phyloP scores from a whole-genome alignment of 495 filamentous ascomycete genomes.

The Antarctomyces pellizariae region DNA sequence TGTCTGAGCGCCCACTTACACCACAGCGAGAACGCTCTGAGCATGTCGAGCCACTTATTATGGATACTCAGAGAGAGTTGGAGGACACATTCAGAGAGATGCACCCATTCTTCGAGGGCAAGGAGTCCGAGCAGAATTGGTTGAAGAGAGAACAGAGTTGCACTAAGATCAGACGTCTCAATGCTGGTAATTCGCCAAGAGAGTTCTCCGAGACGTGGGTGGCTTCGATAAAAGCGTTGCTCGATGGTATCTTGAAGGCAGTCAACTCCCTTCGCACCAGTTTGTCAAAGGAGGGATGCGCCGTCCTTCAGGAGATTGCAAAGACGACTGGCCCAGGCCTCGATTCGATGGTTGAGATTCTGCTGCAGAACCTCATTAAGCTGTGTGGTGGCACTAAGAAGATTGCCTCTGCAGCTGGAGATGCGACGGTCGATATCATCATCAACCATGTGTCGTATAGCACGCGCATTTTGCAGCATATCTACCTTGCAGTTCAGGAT shows the following conservation, averaged over 20 bases:
- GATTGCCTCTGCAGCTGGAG: slow-evolving; percentile 59
- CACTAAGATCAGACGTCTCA: slow-evolving; percentile 48
- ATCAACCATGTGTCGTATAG: slow-evolving; percentile 59
- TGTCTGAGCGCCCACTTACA: slow-evolving; percentile 21
- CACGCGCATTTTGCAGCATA: slow-evolving; percentile 56
- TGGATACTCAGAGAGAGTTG: slow-evolving; percentile 59
- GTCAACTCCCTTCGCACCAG: slow-evolving; percentile 75
- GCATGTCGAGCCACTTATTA: slow-evolving; percentile 51
- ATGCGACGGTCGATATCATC: slow-evolving; percentile 49
- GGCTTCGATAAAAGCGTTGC: slow-evolving; percentile 39
- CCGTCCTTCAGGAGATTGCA: slow-evolving; percentile 68
- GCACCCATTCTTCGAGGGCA: slow-evolving; percentile 63
- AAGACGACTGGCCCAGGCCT: slow-evolving; percentile 49
- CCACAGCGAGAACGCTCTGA: slow-evolving; percentile 37
- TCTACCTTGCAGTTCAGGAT: slow-evolving; percentile 58
- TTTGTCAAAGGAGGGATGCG: slow-evolving; percentile 63
- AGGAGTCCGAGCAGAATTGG: slow-evolving; percentile 84
- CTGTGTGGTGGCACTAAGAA: slow-evolving; percentile 75
- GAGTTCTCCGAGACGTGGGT: slow-evolving; percentile 51
- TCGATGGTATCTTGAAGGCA: slow-evolving; percentile 81
- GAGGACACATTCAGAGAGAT: slow-evolving; percentile 69
- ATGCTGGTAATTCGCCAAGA: slow-evolving; percentile 60
- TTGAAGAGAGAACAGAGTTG: slow-evolving; percentile 56
- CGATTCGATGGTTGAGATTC: slow-evolving; percentile 73
- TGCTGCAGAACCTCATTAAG: slow-evolving; percentile 77